These are phyloP conservation scores for Fusarium oligoseptatum DNA, from an alignment of 2,329 filamentous ascomycete species.

Conservation along the genomic window DNA sequence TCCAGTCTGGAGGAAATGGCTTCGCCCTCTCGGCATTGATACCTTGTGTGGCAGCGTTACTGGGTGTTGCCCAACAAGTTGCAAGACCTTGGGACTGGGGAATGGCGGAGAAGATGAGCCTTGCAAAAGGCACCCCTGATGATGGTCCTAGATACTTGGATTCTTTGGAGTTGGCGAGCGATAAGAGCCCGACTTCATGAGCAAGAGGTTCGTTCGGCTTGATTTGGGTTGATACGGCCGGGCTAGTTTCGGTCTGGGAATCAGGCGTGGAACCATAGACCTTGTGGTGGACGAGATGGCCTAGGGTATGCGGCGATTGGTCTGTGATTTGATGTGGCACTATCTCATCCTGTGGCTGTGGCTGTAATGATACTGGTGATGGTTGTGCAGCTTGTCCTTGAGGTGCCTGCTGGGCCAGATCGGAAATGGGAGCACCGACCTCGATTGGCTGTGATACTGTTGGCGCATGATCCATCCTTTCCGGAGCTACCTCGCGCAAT, in stretches of 20 bases:
- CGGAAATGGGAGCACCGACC: neutral
- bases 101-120: constrained; percentile 30
- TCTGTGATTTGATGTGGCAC: neutral
- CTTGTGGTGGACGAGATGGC: neutral
- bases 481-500: constrained; percentile 17
- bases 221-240: constrained; percentile 19
- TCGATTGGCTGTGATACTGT: neutral
- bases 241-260: constrained; percentile 2
- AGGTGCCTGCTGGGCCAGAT: neutral
- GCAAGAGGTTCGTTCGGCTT: constrained; percentile 23
- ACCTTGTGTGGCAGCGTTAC: neutral
- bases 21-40: neutral
- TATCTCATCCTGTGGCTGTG: neutral
- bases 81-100: constrained; percentile 29
- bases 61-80: constrained; percentile 17
- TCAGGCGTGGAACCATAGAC: neutral
- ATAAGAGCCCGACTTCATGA: constrained; percentile 29
- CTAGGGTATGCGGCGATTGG: neutral
- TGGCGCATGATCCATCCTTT: constrained; percentile 25
- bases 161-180: constrained; percentile 28
- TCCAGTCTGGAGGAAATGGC: constrained; percentile 25
- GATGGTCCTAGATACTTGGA: constrained; percentile 34
- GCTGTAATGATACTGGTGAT: neutral
- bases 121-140: constrained; percentile 28
- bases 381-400: neutral